A percentile compares a stretch with the other conserved stretches of the same genome.
Conservation (phyloP, 2,329 filamentous ascomycete species). For the Aureobasidium lini region DNA sequence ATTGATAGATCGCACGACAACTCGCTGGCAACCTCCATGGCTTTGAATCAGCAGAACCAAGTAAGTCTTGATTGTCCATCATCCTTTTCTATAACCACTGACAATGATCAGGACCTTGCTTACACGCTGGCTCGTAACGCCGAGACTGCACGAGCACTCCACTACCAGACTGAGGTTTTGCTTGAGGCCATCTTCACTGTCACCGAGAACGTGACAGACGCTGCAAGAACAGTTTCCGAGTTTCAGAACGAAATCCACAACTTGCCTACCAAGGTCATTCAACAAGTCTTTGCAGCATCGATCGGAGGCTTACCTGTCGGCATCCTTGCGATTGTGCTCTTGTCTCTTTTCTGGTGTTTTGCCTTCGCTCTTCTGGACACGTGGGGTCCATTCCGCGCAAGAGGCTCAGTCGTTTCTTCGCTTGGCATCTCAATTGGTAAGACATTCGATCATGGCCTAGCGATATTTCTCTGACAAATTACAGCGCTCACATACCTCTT, state of each 20-base stretch:
- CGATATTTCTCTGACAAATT: neutral
- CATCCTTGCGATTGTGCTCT: neutral
- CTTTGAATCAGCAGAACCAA: neutral
- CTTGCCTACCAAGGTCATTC: slow-evolving; percentile 1
- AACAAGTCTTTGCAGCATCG: slow-evolving; percentile 2
- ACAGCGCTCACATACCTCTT: neutral
- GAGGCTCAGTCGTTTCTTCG: neutral
- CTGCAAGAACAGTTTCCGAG: slow-evolving; percentile 5
- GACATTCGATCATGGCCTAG: neutral
- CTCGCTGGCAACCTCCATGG: neutral
- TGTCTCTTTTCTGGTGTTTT: neutral
- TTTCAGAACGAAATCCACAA: slow-evolving; percentile 7
- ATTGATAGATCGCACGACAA: slow-evolving; percentile 1
- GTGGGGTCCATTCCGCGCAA: slow-evolving; percentile 1
- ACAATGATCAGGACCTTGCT: neutral
- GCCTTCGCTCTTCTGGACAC: slow-evolving; percentile 5
- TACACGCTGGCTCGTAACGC: neutral
- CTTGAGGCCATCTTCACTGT: neutral
- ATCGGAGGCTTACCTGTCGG: neutral
- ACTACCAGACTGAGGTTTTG: neutral
- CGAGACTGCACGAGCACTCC: neutral
- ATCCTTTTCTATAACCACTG: neutral
- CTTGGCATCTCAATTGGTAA: slow-evolving; percentile 1
- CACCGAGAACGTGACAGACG: slow-evolving; percentile 8
- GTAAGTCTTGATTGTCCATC: neutral